phyloP scores from a whole-genome alignment of 148 eudicot genomes.

The Dianthus caryophyllus region DNA sequence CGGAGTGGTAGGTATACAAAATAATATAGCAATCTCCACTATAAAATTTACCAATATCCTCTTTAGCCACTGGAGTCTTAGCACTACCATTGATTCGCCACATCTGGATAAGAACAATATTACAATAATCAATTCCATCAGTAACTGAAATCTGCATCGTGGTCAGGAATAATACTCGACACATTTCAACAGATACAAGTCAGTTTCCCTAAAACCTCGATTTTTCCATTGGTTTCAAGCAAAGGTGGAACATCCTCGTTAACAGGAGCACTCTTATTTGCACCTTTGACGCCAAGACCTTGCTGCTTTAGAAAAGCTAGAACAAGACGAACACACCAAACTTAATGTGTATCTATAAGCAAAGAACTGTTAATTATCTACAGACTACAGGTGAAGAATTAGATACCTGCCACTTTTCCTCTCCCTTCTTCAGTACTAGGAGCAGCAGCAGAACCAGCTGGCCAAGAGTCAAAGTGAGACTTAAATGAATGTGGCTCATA shows the following conservation, averaged over 20 bases:
- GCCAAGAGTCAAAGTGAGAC: constrained; percentile 90
- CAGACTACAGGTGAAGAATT: constrained; percentile 9
- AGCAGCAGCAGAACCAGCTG: constrained; percentile 77
- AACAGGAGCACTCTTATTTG: constrained; percentile 67
- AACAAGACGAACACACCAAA: constrained; percentile 16
- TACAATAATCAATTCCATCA: no score
- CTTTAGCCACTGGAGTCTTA: constrained; percentile 74
- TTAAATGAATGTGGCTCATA: constrained; percentile 87
- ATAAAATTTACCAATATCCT: constrained; percentile 90
- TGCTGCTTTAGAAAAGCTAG: constrained; percentile 99
- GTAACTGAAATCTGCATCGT: neutral
- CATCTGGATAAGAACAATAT: constrained; percentile 49
- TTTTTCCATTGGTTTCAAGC: constrained; percentile 87
- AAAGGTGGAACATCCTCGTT: constrained; percentile 93
- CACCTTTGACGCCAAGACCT: constrained; percentile 78
- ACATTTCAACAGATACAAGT: neutral
- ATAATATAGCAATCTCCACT: constrained; percentile 96
- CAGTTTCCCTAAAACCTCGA: constrained; percentile 60
- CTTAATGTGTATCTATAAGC: neutral
- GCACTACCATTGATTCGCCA: constrained; percentile 92
- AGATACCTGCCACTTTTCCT: constrained; percentile 92
- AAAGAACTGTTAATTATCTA: neutral
- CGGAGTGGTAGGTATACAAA: constrained; percentile 81
- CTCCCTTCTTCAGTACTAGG: constrained; percentile 84
- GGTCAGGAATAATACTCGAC: neutral